phyloP scores from a whole-genome alignment of 2,329 filamentous ascomycete genomes.

The Chalaropsis thielavioides region DNA sequence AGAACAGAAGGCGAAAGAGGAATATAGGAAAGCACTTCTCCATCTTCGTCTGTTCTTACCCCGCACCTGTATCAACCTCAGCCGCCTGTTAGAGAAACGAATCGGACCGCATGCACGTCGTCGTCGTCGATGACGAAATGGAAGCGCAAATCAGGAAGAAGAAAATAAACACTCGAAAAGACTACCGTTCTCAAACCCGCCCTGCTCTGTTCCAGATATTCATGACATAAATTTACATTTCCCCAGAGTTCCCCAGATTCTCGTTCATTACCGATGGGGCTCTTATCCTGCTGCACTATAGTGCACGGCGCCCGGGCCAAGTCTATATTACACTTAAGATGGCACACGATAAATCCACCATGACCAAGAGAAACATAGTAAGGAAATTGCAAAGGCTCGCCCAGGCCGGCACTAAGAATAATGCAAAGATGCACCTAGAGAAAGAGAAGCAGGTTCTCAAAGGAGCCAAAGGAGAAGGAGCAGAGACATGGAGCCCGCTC shows the following conservation, averaged over 20 bases:
- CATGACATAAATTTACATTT: not conserved
- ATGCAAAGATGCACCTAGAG: not conserved
- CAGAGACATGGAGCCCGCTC: not conserved
- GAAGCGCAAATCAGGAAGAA: too few relatives aligned
- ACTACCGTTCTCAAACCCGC: not conserved
- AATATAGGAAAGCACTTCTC: not conserved
- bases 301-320: not conserved
- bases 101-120: not conserved
- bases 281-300: too few relatives aligned
- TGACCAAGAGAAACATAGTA: not conserved
- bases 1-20: not conserved
- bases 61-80: not conserved
- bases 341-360: not conserved
- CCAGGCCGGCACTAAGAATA: not conserved
- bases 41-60: not conserved
- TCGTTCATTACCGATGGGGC: not conserved
- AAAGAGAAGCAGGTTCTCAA: not conserved
- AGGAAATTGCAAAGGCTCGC: not conserved
- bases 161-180: not conserved
- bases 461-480: not conserved
- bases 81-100: not conserved
- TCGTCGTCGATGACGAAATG: not conserved
- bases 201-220: too few relatives aligned
- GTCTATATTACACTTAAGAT: not conserved
- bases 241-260: constrained; percentile 6